Conservation (phyloP, 2,329 filamentous ascomycete genomes). For the Cyanodermella asteris region DNA sequence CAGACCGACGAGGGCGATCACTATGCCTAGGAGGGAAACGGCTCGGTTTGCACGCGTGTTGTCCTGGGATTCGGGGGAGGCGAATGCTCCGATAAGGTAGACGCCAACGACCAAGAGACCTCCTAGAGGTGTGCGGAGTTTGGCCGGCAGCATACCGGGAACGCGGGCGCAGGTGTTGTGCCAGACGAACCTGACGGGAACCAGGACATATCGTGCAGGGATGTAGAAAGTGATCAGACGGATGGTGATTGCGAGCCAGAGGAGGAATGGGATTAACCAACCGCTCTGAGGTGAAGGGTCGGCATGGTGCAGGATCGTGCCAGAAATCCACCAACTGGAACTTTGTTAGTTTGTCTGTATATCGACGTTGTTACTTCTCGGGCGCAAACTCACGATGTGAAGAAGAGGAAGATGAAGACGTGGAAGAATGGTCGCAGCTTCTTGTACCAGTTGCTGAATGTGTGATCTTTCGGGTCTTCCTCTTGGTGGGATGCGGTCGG, state of each 20-base stretch:
- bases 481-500: slow-evolving; percentile 13
- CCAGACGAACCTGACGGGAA: slow-evolving; percentile 47
- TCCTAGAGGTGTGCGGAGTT: slow-evolving; percentile 39
- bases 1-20: slow-evolving; percentile 45
- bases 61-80: slow-evolving; percentile 44
- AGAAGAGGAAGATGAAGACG: slow-evolving; percentile 24
- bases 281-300: slow-evolving; percentile 31
- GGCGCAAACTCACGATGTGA: slow-evolving; percentile 27
- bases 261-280: slow-evolving; percentile 66
- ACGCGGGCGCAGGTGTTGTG: slow-evolving; percentile 37
- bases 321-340: slow-evolving; percentile 52
- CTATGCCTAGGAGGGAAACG: slow-evolving; percentile 57
- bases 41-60: slow-evolving; percentile 66
- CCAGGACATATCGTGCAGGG: slow-evolving; percentile 42
- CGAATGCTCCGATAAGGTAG: slow-evolving; percentile 60
- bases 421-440: slow-evolving; percentile 26
- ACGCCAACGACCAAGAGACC: slow-evolving; percentile 43
- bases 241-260: slow-evolving; percentile 54
- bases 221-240: slow-evolving; percentile 56
- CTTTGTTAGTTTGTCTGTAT: slow-evolving; percentile 4
- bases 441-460: slow-evolving; percentile 19
- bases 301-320: slow-evolving; percentile 47
- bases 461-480: slow-evolving; percentile 14
- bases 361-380: neutral
- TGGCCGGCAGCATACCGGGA: slow-evolving; percentile 42